Base-by-base conservation (phyloP, 352 stramenopile species). In the Peronospora destructor region DNA sequence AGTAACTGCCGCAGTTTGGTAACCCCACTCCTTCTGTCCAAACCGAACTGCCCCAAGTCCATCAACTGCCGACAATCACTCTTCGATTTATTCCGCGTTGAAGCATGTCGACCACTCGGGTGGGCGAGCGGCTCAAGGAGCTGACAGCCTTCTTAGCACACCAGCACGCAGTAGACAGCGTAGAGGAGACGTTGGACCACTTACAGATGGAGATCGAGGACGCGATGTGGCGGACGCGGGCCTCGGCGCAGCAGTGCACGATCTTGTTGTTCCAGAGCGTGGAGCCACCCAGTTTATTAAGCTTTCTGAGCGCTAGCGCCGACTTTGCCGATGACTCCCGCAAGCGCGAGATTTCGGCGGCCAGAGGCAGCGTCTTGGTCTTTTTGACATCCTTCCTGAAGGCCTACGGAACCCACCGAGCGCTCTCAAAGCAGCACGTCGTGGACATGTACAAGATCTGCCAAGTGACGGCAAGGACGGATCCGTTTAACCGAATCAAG, bases 401-500 rank as follows among this genome's bases (percentile, higher is more conserved):
- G 59, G 43, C 53, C 3, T 84, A 74, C 26, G 72, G 70, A 7
- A n/a, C 29, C 16, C 52, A 87, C 41, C 25, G 61, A 8, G 71
- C 74, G n/a, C 58, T 86, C 16, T 67, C 64, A 9, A 71, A 66
- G 25, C 53, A 70, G 42, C 72, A 86, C 19, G 56, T 84, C 9
- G 53, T 71, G 19, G 64, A 66, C 32, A 50, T 71, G 1, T 70
- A 68, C 37, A 63, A 55, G 19, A 59, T 52, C 2, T 86, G 76
- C 45, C 78, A 85, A 35, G 37, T 56, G 17, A 86, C 73, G 6
- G 78, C 72, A 25, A 73, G 74, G 11, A 42, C 50, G 17, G 76
- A 85, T 36, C 50, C 68, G 23, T 87, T 74, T 17, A 90, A 86
- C 50, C 79, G 77, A 54, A 74, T 90, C 49, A 77, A 79, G 47